These are phyloP conservation scores for Irpex sp. DNA, from an alignment of 1,284 basidiomycete genomes.

Conservation along the genomic window DNA sequence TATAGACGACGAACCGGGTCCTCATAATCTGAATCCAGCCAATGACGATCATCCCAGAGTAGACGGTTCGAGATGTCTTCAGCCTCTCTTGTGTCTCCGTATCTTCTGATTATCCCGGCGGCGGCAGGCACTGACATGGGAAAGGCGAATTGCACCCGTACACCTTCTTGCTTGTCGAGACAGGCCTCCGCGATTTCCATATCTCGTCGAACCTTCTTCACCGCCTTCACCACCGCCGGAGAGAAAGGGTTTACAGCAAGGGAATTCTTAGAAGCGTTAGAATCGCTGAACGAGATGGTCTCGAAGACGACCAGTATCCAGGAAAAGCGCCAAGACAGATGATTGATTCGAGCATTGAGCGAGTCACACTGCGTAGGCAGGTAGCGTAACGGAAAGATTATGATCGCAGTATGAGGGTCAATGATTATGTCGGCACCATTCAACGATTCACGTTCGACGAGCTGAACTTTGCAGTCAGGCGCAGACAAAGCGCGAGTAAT, in stretches of 20 bases:
- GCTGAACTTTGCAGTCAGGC: slow-evolving; percentile 41
- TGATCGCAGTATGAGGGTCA: slow-evolving; percentile 52
- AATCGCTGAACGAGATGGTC: slow-evolving; percentile 47
- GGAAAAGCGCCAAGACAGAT: slow-evolving; percentile 57
- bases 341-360: slow-evolving; percentile 35
- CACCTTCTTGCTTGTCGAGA: slow-evolving; percentile 38
- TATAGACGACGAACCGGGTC: slow-evolving; percentile 29
- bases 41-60: slow-evolving; percentile 57
- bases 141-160: slow-evolving; percentile 51
- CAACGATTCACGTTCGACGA: slow-evolving; percentile 60
- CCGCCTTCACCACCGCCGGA: slow-evolving; percentile 59
- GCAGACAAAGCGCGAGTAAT: slow-evolving; percentile 49
- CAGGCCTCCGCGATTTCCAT: slow-evolving; percentile 57
- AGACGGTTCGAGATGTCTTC: slow-evolving; percentile 37
- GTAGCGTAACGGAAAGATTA: slow-evolving; percentile 53
- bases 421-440: slow-evolving; percentile 54
- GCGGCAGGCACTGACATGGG: slow-evolving; percentile 55
- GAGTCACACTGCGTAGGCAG: slow-evolving; percentile 48
- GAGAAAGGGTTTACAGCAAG: slow-evolving; percentile 39
- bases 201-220: slow-evolving; percentile 60
- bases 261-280: slow-evolving; percentile 24
- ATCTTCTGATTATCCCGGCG: slow-evolving; percentile 48
- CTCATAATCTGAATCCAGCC: slow-evolving; percentile 53
- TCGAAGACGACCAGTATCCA: slow-evolving; percentile 60
- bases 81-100: slow-evolving; percentile 51